These are phyloP conservation scores for Cladosporium sp. DNA, from an alignment of 2,329 filamentous ascomycete genomes.

Conservation along the genomic window DNA sequence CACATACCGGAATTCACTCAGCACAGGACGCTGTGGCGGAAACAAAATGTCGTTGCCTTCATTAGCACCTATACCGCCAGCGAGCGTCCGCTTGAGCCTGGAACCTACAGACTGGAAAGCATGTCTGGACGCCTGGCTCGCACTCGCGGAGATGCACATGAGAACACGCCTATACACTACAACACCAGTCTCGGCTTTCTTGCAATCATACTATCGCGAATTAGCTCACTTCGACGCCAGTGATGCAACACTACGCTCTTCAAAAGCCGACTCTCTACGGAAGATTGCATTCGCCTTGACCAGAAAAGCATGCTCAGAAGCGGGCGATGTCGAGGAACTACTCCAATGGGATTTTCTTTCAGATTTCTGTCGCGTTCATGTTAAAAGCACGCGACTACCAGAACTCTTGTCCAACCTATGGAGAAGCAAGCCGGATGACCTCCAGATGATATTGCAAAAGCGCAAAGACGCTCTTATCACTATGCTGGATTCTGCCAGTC, in stretches of 20 bases:
- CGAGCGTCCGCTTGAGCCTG: conserved; percentile 67
- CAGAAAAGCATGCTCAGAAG: conserved; percentile 25
- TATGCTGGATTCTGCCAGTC: conserved; percentile 63
- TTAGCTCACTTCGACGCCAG: conserved; percentile 36
- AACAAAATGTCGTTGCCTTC: conserved; percentile 60
- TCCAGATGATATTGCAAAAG: conserved; percentile 60
- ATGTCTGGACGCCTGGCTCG: conserved; percentile 75
- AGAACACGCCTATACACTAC: neutral
- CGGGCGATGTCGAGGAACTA: conserved; percentile 47
- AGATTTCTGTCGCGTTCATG: conserved; percentile 68
- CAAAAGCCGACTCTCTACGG: conserved; percentile 55
- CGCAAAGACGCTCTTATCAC: conserved; percentile 65
- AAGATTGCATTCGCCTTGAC: conserved; percentile 67
- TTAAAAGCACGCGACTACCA: conserved; percentile 61
- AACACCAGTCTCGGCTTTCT: conserved; percentile 60
- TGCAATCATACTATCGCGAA: conserved; percentile 67
- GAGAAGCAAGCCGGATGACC: conserved; percentile 49
- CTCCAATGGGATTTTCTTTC: conserved; percentile 69
- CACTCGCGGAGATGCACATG: conserved; percentile 55
- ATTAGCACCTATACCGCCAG: conserved; percentile 75
- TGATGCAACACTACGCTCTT: conserved; percentile 33
- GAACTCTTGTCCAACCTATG: conserved; percentile 55
- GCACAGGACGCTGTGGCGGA: neutral
- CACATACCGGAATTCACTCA: neutral
- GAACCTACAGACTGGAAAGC: conserved; percentile 72